Percentiles rank a stretch among this genome's conserved stretches.
These are phyloP conservation scores for Lactarius sanguifluus DNA, from an alignment of 768 basidiomycete genomes.

Conservation along the genomic window DNA sequence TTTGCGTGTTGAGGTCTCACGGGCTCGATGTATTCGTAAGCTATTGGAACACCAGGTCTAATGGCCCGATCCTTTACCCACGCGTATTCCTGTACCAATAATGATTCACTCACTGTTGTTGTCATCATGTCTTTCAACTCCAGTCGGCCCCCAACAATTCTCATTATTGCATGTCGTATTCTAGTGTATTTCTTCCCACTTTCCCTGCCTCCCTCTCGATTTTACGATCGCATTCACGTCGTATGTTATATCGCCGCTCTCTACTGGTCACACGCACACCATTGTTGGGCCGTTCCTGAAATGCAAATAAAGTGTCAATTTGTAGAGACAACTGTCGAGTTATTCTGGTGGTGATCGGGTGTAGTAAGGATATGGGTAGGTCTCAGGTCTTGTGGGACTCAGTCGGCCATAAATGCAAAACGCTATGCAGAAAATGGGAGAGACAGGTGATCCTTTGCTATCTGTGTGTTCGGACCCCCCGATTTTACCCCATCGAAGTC, in stretches of 20 bases:
- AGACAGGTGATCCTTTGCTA: not conserved
- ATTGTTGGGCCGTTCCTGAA: not conserved
- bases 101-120: constrained; percentile 11
- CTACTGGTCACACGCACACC: not conserved
- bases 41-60: constrained; percentile 14
- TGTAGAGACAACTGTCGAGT: not conserved
- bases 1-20: constrained; percentile 8
- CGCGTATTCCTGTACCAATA: constrained; percentile 23
- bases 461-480: not conserved
- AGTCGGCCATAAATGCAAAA: not conserved
- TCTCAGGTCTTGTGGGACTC: not conserved
- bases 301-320: not conserved
- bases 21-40: constrained; percentile 20
- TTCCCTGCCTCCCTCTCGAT: not conserved
- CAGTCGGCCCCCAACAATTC: not conserved
- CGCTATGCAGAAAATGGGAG: not conserved
- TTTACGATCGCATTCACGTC: constrained; percentile 6
- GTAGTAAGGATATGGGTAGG: no score
- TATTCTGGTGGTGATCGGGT: not conserved
- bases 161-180: constrained; percentile 16
- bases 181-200: constrained; percentile 19
- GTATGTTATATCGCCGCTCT: constrained; percentile 11
- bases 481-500: constrained; percentile 15
- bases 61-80: constrained; percentile 12
- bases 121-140: constrained; percentile 16